Conservation (phyloP, 345 rosid species). For the Laguncularia racemosa region DNA sequence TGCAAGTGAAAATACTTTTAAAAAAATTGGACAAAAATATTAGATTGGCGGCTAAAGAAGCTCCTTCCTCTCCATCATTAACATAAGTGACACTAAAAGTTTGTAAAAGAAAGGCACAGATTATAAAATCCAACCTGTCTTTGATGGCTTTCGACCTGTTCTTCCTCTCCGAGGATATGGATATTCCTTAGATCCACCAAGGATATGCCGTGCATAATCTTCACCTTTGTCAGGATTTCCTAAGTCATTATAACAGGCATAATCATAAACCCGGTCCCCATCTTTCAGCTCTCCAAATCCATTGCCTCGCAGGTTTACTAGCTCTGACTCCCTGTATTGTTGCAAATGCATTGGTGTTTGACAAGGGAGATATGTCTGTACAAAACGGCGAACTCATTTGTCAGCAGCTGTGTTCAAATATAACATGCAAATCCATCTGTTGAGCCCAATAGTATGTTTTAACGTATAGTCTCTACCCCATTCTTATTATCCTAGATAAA, state of each 20-base stretch:
- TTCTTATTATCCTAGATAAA: too few relatives aligned
- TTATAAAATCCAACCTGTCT: constrained; percentile 34
- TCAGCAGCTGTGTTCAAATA: too few relatives aligned
- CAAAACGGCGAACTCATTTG: not conserved
- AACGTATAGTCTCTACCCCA: too few relatives aligned
- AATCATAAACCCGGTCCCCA: constrained; percentile 87
- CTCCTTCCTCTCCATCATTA: too few relatives aligned
- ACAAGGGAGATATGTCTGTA: constrained; percentile 11
- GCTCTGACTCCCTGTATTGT: constrained; percentile 54
- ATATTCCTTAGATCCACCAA: constrained; percentile 45
- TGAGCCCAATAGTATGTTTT: too few relatives aligned
- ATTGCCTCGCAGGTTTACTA: constrained; percentile 44
- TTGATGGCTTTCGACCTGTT: constrained; percentile 61
- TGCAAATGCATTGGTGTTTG: constrained; percentile 53
- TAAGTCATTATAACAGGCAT: constrained; percentile 68
- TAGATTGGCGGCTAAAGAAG: too few relatives aligned
- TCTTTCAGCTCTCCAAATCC: constrained; percentile 46
- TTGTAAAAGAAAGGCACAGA: too few relatives aligned
- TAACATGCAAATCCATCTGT: too few relatives aligned
- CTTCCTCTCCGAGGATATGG: constrained; percentile 78
- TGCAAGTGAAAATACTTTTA: not conserved
- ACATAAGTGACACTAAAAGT: too few relatives aligned
- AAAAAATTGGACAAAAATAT: too few relatives aligned
- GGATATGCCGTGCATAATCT: constrained; percentile 42
- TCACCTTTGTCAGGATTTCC: constrained; percentile 62